phyloP scores from a whole-genome alignment of 108 stramenopile species.

The Schizochytrium sp. region DNA sequence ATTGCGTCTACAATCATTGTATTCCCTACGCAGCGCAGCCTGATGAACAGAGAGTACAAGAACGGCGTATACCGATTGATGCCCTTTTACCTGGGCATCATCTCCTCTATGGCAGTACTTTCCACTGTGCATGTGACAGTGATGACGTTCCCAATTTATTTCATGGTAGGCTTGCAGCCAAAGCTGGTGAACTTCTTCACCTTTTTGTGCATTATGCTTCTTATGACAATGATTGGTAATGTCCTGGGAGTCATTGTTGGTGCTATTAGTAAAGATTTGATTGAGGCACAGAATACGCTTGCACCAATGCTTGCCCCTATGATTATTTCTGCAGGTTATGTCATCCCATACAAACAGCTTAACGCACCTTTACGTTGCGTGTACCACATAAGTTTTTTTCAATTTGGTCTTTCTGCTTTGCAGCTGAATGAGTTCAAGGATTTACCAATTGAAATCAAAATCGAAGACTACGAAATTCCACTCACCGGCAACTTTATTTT shows the following conservation, averaged over 20 bases:
- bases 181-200: conserved; percentile 1
- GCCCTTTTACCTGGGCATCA: conserved; percentile 48
- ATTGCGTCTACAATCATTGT: conserved; percentile 28
- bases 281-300: conserved; percentile 3
- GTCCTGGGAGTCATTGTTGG: conserved; percentile 34
- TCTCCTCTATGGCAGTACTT: background rate
- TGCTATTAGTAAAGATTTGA: conserved; percentile 53
- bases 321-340: conserved; percentile 51
- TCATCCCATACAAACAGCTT: conserved; percentile 61
- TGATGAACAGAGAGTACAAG: conserved; percentile 55
- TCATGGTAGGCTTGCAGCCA: background rate
- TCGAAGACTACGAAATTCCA: background rate
- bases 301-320: conserved; percentile 25
- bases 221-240: conserved; percentile 10
- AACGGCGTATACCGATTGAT: conserved; percentile 10
- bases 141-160: conserved; percentile 19
- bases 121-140: background rate
- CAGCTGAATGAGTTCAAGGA: conserved; percentile 53
- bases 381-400: conserved; percentile 46
- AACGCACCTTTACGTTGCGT: background rate
- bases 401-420: conserved; percentile 5
- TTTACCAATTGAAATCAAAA: background rate
- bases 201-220: background rate
- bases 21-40: conserved; percentile 59
- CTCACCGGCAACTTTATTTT: conserved; percentile 42